Base-by-base conservation (phyloP, 225 moss, liverwort and hornwort genomes). In the Polytrichum formosum region DNA sequence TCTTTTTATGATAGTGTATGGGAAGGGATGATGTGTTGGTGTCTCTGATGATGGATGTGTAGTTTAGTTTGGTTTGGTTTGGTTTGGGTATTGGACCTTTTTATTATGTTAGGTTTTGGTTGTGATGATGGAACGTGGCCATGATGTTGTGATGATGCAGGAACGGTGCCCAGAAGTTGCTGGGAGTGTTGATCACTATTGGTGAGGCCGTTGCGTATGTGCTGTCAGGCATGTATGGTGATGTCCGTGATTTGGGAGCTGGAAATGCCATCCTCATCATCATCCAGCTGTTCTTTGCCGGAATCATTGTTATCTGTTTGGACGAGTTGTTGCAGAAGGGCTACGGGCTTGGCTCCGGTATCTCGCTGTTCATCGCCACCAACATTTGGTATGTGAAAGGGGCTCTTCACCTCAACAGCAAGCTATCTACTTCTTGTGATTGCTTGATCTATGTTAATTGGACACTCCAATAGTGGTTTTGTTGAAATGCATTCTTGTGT, bases 321-420 rank as follows among this genome's bases (percentile, higher is more conserved):
- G 96, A 97, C 64, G 96, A 97, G 80, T 74, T 97, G 71, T 89
- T 97, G 67, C 96, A 97, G 76, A 97, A 97, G 71, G 96, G 96
- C 75, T 97, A 97, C 63, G 96, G 96, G 26, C 85, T 97, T 23
- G 96, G 96, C 54, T 94, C 96, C 63, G 96, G 94, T 19, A 97
- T 97, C 30, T 97, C 96, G 66, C 82, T 97, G 27, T 97, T 97
- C 75, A 97, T 97, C 66, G 94, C 96, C 70, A 97, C 94, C 64
- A 97, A 97, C 64, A 97, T 97, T 76, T 97, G 96, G 96, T 97
- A 74, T 69, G 80, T 54, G 1, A 58, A 58, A 21, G 8, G 20
- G 58, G 13, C 13, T 13, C 46, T 4, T 46, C 10, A 46, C 46
- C 46, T 46, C 16, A 46, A 13, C 16, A 46, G 10, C 46, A 46